Evolutionary conservation across 805 yeast species (phyloP).

Genomic region (Myxozyma geophila): DNA sequence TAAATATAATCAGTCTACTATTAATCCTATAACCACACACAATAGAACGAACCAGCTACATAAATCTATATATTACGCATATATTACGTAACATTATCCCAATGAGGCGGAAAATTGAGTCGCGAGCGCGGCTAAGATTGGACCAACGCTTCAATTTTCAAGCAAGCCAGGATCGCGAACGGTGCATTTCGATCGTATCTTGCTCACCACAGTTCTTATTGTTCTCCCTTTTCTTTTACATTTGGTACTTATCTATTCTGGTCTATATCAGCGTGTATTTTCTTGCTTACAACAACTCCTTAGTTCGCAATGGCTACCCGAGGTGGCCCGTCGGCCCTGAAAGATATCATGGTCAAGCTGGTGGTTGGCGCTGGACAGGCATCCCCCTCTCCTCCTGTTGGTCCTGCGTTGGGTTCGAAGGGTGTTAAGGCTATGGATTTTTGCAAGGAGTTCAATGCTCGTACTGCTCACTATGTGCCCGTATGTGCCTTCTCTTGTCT

Average conservation of each 20-base stretch:
- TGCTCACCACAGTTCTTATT: neutral
- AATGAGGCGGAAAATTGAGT: neutral
- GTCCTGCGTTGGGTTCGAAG: slow-evolving; percentile 97
- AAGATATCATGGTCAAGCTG: slow-evolving; percentile 77
- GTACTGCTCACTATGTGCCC: slow-evolving; percentile 83
- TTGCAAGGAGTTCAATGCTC: slow-evolving; percentile 97
- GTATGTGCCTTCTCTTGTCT: slow-evolving; percentile 15
- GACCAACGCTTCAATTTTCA: neutral
- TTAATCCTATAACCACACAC: neutral
- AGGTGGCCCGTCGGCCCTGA: slow-evolving; percentile 40
- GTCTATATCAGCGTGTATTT: neutral
- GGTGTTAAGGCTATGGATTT: slow-evolving; percentile 99
- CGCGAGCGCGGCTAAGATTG: neutral
- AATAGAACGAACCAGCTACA: neutral
- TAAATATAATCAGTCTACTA: neutral
- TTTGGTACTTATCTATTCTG: neutral
- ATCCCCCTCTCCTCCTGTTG: slow-evolving; percentile 98
- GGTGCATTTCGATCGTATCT: neutral
- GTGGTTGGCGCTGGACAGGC: slow-evolving; percentile 98
- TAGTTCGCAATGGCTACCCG: slow-evolving; percentile 19
- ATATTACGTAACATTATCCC: neutral
- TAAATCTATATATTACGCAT: neutral
- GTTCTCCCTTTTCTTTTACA: neutral
- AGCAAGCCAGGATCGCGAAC: neutral
- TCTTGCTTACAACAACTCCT: neutral